Evolutionary conservation across 192 early-diverging fungal genomes (phyloP), one percentile per base, ranked within the genome.

Genomic region (Backusella sp.): DNA sequence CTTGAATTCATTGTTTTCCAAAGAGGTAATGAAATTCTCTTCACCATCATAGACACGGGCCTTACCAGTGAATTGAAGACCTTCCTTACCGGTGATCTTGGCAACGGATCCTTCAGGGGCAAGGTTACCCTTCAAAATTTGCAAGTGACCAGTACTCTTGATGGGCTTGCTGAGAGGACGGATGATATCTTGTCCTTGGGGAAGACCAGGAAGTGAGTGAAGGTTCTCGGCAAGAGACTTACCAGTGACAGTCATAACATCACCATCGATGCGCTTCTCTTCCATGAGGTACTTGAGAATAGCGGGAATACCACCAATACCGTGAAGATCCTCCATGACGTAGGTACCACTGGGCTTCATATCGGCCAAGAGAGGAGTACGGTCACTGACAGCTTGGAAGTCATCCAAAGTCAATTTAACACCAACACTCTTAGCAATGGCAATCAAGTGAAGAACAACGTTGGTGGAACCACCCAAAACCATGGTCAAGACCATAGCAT

Each of bases 1-100:
- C 81, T 76, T 82, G 79, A 99, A 96, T 80, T 97, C 89, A 37
- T 89, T 89, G 35, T 89, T 87, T 84, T 98, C 96, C 53, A 99
- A 83, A 11, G 96, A 94, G 28, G 79, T 82, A 76, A 99, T 84
- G 94, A 99, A 97, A 34, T 92, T 93, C 77, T 93, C 91, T 82
- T 99, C 98, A 41, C 91, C 90, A 69, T 99, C 95, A 79, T 91
- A 99, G 32, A 97, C 95, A 72, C 91, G 91, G 66, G 98, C 98
- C 7, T 89, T 87, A 23, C 98, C 98, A 46, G 84, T 81, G 79
- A 99, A 99, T 65, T 78, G 59, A 12, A 98, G 88, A 23, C 98
- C 98, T 88, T 99, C 96, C 86, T 99, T 99, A 68, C 98, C 98
- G 12, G 98, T 99, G 86, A 99, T 99, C 88, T 99, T 99, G 68